Conservation (phyloP, 225 moss, liverwort and hornwort genomes). For the Pleurozium schreberi region DNA sequence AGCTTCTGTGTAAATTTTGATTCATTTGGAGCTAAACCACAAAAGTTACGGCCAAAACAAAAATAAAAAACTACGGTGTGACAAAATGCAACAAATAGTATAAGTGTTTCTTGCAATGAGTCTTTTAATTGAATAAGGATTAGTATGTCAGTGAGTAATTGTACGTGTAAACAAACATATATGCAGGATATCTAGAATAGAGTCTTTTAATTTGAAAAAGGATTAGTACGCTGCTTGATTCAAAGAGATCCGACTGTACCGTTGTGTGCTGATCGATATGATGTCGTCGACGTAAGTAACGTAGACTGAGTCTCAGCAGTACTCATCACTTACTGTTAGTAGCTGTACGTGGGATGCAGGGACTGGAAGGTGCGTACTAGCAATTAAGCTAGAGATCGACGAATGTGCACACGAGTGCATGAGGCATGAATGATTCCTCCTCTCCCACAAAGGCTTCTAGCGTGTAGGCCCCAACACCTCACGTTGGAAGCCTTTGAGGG, state of each 20-base stretch:
- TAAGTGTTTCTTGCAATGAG: too few species aligned
- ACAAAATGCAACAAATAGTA: too few species aligned
- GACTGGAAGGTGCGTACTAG: not conserved
- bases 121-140: too few species aligned
- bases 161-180: not conserved
- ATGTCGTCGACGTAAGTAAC: not conserved
- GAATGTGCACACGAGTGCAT: not conserved
- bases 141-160: too few species aligned
- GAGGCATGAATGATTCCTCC: constrained; percentile 18
- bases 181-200: not conserved
- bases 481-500: constrained; percentile 52
- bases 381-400: not conserved
- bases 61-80: too few species aligned
- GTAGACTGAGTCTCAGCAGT: not conserved
- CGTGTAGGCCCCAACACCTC: constrained; percentile 4
- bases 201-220: not conserved
- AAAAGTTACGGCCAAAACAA: too few species aligned
- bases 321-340: not conserved
- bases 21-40: too few species aligned
- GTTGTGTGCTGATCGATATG: not conserved
- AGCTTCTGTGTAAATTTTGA: too few species aligned
- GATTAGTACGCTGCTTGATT: not conserved
- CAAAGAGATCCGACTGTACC: not conserved
- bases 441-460: constrained; percentile 41
- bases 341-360: too few species aligned